Base-by-base conservation (phyloP, 2,329 filamentous ascomycete species). In the Xylaria sp. region DNA sequence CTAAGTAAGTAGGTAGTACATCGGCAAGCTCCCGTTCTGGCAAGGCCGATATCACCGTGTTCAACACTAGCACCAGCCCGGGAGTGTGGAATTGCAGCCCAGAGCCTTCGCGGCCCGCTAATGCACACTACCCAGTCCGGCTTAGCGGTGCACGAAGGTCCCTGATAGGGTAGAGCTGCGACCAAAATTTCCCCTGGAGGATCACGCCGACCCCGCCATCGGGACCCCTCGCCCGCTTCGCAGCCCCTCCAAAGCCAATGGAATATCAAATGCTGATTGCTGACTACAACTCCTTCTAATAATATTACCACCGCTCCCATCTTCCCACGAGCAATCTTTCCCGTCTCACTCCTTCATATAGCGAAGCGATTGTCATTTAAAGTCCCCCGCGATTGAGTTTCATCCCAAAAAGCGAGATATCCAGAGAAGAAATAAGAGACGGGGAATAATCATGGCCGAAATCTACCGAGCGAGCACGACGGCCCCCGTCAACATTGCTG, bases 401-500 rank as follows among this genome's bases (percentile, higher is more conserved):
- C 25, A 33, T 19, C 3, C 4, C 17, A 23, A 35, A 48, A 15
- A 9, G n/a, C n/a, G n/a, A 21, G 6, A 47, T 9, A 38, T 11
- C n/a, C n/a, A 27, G 27, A 4, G n/a, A n/a, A 29, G 25, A 15
- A 43, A 33, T 15, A 25, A 29, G 21, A 37, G 2, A 29, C 49
- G 10, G 19, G 19, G 15, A 29, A 41, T 5, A 37, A 62, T 27
- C 17, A 83, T 83, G 81, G 77, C 80, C 31, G 81, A 81, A 59
- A 85, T 98, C 72, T 93, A 96, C 82, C 90, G 93, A 72, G 92
- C 95, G 70, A 97, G 91, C 82, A 97, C 95, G 62, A 98, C 93
- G 67, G 95, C 95, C 40, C 95, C 94, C 13, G 94, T 98, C 74
- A 98, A 98, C 83, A 98, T 98, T 75, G 94, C 94, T 68, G 93